phyloP scores from a whole-genome alignment of 2,329 filamentous ascomycete species.

The Pestalotiopsis sp. region DNA sequence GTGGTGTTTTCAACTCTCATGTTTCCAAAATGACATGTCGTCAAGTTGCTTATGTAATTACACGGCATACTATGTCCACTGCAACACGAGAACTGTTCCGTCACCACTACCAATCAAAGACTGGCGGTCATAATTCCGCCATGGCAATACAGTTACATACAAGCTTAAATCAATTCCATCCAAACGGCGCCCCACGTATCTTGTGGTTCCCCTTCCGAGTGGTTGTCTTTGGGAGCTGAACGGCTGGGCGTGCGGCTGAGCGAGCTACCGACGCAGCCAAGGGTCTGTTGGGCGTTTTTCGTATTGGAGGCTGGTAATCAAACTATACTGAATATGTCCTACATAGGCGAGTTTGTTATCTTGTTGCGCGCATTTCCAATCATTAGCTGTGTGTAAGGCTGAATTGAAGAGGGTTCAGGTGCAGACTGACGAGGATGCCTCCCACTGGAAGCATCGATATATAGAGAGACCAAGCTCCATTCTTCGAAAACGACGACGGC shows the following conservation, averaged over 20 bases:
- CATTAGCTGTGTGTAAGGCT: not conserved
- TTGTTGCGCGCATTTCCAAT: not conserved
- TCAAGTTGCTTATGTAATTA: no score
- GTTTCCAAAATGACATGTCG: no score
- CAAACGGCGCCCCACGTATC: no score
- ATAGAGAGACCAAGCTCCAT: no score
- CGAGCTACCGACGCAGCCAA: not conserved
- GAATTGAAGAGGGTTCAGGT: not conserved
- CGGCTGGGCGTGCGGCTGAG: conserved; percentile 15
- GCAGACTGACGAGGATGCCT: not conserved
- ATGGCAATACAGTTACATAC: not conserved
- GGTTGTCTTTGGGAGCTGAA: not conserved
- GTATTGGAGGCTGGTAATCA: not conserved
- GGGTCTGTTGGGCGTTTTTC: not conserved
- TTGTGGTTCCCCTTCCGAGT: not conserved
- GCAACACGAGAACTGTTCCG: no score
- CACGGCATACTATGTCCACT: no score
- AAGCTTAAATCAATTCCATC: not conserved
- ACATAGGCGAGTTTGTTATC: not conserved
- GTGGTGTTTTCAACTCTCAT: no score
- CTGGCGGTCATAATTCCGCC: not conserved
- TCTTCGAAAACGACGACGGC: no score
- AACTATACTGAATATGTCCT: not conserved
- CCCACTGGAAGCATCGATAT: no score
- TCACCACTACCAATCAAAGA: no score